Percentiles rank a stretch among this genome's conserved stretches.
Conservation (phyloP, 179 eudicot species). For the Vitellaria paradoxa region DNA sequence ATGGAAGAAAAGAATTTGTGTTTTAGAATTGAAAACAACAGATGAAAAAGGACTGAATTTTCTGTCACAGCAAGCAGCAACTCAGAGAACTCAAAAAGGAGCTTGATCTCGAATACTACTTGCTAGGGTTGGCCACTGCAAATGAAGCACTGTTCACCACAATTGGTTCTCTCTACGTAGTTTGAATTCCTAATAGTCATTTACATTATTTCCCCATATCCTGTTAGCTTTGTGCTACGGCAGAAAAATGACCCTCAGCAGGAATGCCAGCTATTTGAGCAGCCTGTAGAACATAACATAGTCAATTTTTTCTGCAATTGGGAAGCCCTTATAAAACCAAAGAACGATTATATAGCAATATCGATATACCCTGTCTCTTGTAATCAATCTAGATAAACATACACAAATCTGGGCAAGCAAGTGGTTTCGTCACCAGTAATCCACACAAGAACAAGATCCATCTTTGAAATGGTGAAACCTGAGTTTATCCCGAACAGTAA, state of each 20-base stretch:
- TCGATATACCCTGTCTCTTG: background rate
- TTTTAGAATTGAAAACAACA: background rate
- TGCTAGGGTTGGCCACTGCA: background rate
- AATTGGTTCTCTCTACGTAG: too few relatives aligned
- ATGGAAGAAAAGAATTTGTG: background rate
- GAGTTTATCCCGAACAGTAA: constrained; percentile 41
- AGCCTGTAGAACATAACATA: background rate
- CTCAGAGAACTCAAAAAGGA: background rate
- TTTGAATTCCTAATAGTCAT: background rate
- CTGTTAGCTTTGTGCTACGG: background rate
- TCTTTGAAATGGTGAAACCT: constrained; percentile 45
- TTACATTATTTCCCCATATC: background rate
- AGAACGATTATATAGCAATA: background rate
- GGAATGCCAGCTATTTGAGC: background rate
- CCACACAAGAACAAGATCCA: constrained; percentile 43
- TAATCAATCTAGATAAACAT: background rate
- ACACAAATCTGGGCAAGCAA: background rate
- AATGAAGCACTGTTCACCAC: background rate
- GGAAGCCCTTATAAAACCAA: background rate
- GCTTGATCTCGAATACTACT: background rate
- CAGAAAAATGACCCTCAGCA: background rate
- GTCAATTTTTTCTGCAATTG: background rate
- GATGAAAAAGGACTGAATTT: background rate
- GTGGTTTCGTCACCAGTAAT: constrained; percentile 35
- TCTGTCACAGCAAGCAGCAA: background rate